A percentile compares a stretch with the other conserved stretches of the same genome.
These are phyloP conservation scores for Veloporphyrellus conicus DNA, from an alignment of 1,284 basidiomycete species.

Conservation along the genomic window DNA sequence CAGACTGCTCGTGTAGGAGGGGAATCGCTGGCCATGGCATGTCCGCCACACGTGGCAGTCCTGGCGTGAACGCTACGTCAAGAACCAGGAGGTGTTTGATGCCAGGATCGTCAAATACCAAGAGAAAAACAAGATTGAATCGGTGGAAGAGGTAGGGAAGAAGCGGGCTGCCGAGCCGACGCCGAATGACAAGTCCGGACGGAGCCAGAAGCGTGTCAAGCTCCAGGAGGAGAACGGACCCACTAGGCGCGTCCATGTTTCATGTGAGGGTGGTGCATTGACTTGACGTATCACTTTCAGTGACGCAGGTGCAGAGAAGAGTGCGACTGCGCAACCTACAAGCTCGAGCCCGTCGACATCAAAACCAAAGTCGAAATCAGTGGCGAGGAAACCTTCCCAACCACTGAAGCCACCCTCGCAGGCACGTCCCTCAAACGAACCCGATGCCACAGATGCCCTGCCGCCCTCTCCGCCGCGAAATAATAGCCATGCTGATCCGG, in stretches of 20 bases:
- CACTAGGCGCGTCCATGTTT: constrained; percentile 8
- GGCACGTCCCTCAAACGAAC: neutral
- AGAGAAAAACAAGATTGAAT: constrained; percentile 1
- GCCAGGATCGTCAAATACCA: constrained; percentile 34
- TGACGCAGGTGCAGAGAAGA: neutral
- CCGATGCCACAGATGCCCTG: neutral
- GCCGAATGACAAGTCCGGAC: constrained; percentile 1
- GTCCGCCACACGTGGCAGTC: constrained; percentile 47
- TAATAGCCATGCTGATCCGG: neutral
- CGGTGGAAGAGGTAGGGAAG: neutral
- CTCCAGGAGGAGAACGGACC: neutral
- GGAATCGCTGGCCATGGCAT: constrained; percentile 41
- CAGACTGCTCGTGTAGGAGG: constrained; percentile 10
- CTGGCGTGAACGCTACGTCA: constrained; percentile 53
- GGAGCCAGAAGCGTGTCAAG: constrained; percentile 13
- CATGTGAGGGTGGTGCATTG: neutral
- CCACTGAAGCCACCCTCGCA: neutral
- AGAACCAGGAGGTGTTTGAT: constrained; percentile 42
- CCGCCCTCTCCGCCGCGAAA: neutral
- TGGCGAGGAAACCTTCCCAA: neutral
- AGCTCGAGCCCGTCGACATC: neutral
- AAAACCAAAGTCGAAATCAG: neutral
- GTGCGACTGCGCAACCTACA: neutral
- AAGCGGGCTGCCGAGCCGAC: constrained; percentile 6
- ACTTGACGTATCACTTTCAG: constrained; percentile 2